These are phyloP conservation scores for Orychophragmus violaceus DNA, from an alignment of 345 rosid species.

Conservation along the genomic window DNA sequence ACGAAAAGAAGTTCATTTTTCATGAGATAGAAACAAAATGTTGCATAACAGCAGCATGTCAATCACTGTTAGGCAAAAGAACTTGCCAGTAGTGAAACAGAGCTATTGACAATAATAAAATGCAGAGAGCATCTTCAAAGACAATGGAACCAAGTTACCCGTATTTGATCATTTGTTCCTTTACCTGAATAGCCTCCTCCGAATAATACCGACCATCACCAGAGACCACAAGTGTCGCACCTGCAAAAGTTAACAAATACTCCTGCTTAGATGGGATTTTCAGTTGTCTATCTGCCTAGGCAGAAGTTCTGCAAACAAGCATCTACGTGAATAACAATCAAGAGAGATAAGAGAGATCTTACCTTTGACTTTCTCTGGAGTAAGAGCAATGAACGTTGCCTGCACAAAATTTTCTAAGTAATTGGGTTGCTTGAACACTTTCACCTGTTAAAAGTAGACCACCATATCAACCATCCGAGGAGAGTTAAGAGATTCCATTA, in stretches of 20 bases:
- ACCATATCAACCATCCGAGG: not conserved
- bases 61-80: not conserved
- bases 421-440: conserved; percentile 66
- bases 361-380: conserved; percentile 75
- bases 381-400: conserved; percentile 76
- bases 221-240: too few species aligned
- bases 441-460: conserved; percentile 51
- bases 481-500: not conserved
- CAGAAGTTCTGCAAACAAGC: too few species aligned
- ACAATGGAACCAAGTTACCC: not conserved
- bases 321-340: not conserved
- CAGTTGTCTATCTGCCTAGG: not conserved
- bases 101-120: not conserved
- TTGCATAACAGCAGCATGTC: too few species aligned
- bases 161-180: too few species aligned
- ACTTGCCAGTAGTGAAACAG: not conserved
- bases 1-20: not conserved
- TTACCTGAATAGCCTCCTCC: conserved; percentile 87
- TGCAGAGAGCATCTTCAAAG: not conserved
- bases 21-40: too few species aligned
- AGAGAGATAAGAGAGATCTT: not conserved
- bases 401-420: conserved; percentile 66
- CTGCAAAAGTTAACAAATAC: conserved; percentile 9
- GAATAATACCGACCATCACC: conserved; percentile 88
- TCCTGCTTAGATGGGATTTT: not conserved